These are phyloP conservation scores for Vitis vinifera DNA, from an alignment of 164 flowering plant species.

Conservation along the genomic window DNA sequence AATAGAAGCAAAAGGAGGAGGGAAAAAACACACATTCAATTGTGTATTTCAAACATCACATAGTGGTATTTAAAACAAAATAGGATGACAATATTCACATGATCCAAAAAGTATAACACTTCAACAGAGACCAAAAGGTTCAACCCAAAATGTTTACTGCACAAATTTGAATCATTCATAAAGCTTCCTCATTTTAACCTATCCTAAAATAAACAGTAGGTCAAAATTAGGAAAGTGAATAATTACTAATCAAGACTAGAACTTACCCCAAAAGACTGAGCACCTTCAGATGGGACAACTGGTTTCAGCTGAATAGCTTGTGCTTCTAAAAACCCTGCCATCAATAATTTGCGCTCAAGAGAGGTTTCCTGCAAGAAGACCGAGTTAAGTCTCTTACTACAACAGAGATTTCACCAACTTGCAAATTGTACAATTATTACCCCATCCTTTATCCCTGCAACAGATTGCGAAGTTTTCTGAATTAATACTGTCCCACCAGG, in stretches of 20 bases:
- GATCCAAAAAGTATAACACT: too few species aligned
- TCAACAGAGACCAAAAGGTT: too few species aligned
- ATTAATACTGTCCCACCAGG: constrained; percentile 66
- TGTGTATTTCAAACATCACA: background rate
- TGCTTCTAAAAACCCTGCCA: constrained; percentile 72
- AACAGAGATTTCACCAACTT: background rate
- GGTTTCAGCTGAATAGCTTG: constrained; percentile 36
- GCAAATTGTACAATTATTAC: constrained; percentile 19
- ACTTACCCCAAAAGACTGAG: constrained; percentile 50
- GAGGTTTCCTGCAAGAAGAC: constrained; percentile 45
- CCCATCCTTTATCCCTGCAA: constrained; percentile 24
- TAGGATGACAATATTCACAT: too few species aligned
- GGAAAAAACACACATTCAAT: background rate
- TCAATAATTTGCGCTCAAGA: constrained; percentile 57
- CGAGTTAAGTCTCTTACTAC: background rate
- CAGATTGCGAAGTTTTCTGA: constrained; percentile 23
- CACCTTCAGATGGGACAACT: constrained; percentile 21
- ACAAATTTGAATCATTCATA: too few species aligned
- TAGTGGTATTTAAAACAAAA: too few species aligned
- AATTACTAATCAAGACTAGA: background rate
- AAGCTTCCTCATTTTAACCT: too few species aligned
- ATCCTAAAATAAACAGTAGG: too few species aligned
- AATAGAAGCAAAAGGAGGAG: background rate
- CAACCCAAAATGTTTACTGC: too few species aligned
- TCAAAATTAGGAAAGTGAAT: too few species aligned